Evolutionary conservation across 75 land plant species (phyloP).

Genomic region (Larix kaempferi): DNA sequence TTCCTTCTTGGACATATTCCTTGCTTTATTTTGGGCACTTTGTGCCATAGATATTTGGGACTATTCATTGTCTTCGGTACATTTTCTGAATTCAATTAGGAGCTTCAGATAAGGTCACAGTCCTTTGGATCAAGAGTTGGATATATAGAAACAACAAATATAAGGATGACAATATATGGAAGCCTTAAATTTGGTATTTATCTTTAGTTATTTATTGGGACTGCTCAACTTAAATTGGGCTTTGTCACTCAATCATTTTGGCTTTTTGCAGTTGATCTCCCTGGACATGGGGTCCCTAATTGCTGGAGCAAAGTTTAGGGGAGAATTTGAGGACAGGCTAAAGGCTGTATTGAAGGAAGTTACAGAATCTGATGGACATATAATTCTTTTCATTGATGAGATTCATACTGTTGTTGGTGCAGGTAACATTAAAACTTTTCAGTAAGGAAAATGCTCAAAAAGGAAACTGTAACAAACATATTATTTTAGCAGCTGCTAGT

Average conservation of each 20-base stretch:
- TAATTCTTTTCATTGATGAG: conserved; percentile 92
- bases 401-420: conserved; percentile 98
- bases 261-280: conserved; percentile 68
- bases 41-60: no score
- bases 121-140: not conserved
- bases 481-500: not conserved
- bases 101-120: not conserved
- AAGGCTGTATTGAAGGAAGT: conserved; percentile 97
- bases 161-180: not conserved
- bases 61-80: no score
- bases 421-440: conserved; percentile 41
- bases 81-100: not conserved
- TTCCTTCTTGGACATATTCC: no score
- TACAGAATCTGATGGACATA: conserved; percentile 90
- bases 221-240: not conserved
- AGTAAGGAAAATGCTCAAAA: not conserved
- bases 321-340: conserved; percentile 95
- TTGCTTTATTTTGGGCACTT: no score
- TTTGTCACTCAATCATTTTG: not conserved
- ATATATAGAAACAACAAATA: not conserved
- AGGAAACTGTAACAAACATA: not conserved
- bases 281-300: conserved; percentile 92
- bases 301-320: conserved; percentile 93
- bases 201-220: not conserved
- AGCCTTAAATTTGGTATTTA: not conserved